These are phyloP conservation scores for Pseudogymnoascus sp. DNA, from an alignment of 2,329 filamentous ascomycete genomes.

Conservation along the genomic window DNA sequence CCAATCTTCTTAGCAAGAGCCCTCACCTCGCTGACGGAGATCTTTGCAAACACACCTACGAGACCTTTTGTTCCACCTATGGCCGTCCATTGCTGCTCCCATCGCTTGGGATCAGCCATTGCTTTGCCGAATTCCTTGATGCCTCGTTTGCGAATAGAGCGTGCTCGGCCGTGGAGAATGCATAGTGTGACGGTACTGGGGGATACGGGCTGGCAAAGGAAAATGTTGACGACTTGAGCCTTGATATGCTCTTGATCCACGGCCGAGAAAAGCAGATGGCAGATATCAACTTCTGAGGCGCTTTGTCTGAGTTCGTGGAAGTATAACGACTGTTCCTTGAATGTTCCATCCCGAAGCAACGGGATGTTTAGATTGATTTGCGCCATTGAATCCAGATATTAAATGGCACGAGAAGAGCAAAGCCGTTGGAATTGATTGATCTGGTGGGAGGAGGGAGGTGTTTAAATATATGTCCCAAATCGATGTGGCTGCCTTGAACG, in stretches of 20 bases:
- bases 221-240: constrained; percentile 8
- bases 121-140: constrained; percentile 15
- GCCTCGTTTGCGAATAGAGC: constrained; percentile 10
- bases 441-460: too few relatives aligned
- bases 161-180: constrained; percentile 10
- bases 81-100: constrained; percentile 13
- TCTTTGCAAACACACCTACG: constrained; percentile 10
- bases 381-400: constrained; percentile 9
- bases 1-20: constrained; percentile 10
- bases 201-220: constrained; percentile 10
- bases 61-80: constrained; percentile 14
- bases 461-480: too few relatives aligned
- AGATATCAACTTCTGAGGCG: neutral
- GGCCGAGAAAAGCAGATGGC: constrained; percentile 10
- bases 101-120: constrained; percentile 13
- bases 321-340: constrained; percentile 13
- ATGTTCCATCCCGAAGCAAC: constrained; percentile 10
- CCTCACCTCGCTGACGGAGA: constrained; percentile 14
- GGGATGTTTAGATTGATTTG: constrained; percentile 10
- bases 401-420: neutral
- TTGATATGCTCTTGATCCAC: constrained; percentile 10
- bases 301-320: constrained; percentile 12
- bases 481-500: too few relatives aligned
- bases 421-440: neutral
- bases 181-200: constrained; percentile 8